Evolutionary conservation across 495 filamentous ascomycete species (phyloP), one percentile per base, ranked within the genome.

Genomic region (Xylaria grammica): DNA sequence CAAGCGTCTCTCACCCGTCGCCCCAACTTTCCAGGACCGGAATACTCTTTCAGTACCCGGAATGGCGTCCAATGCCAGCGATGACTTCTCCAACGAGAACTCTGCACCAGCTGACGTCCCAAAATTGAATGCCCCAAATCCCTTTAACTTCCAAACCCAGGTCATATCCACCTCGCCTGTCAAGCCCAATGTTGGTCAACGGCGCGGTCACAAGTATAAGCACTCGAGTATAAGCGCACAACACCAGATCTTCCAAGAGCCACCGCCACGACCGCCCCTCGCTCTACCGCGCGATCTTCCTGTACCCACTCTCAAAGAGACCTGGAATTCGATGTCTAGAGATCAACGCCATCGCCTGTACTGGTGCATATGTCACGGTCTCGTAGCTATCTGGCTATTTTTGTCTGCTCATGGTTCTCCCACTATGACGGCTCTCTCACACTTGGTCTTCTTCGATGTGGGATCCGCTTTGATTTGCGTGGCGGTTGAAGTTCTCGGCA

Each of bases 151-250:
- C 79, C 86, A 94, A 77, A 90, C 95, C 15, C 89, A 91, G 68
- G 81, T 90, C 22, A 89, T 93, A 71, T 86, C 90, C 10, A 89
- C 91, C 44, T 81, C 85, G 9, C 90, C 93, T 8, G 88, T 91
- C 52, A 96, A 95, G 78, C 91, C 94, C 48, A 89, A 87, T 65
- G 86, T 97, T 69, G 95, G 94, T 66, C 93, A 97, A 75, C 87
- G 95, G 60, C 90, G 94, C 58, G 95, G 95, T 30, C 95, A 99
- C 81, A 93, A 95, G 72, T 99, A 98, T 84, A 97, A 97, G 67
- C 95, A 98, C 81, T 94, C 91, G 73, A 95, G 91, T 70, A 92
- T 99, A 54, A 96, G 92, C 22, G 78, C 83, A 10, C 82, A 84
- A 46, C 94, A 97, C 74, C 92, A 96, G 75, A 94, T 99, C 73